phyloP scores from a whole-genome alignment of 164 flowering plant species.

The Tetracentron sinense region DNA sequence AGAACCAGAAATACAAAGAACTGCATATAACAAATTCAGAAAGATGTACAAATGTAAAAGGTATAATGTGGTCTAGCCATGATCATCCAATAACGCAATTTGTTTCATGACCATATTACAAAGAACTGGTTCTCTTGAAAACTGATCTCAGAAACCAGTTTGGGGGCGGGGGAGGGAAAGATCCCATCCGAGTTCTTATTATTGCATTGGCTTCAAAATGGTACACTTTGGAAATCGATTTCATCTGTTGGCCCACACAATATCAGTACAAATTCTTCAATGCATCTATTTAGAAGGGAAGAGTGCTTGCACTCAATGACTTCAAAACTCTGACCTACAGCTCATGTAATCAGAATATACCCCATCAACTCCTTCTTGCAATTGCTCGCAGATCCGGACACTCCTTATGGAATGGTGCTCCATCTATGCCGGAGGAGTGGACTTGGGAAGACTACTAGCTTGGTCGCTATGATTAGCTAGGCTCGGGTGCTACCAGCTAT shows the following conservation, averaged over 20 bases:
- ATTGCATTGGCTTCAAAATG: not conserved
- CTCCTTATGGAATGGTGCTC: too few species aligned
- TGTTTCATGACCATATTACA: not conserved
- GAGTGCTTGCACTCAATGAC: not conserved
- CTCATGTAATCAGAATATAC: not conserved
- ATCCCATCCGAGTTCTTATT: not conserved
- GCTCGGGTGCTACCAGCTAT: too few species aligned
- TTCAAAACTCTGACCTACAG: not conserved
- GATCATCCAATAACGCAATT: not conserved
- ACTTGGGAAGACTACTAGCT: too few species aligned
- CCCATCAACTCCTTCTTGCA: too few species aligned
- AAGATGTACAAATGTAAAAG: not conserved
- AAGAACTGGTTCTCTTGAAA: not conserved
- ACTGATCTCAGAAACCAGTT: not conserved
- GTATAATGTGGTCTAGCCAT: not conserved
- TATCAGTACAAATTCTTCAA: not conserved
- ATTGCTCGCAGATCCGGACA: too few species aligned
- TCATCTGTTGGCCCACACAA: not conserved
- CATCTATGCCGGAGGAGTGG: too few species aligned
- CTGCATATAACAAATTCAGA: not conserved
- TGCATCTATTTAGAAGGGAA: not conserved
- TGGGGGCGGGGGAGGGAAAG: too few species aligned
- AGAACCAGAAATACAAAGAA: not conserved
- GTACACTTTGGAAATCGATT: not conserved
- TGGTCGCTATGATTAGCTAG: too few species aligned